These are phyloP conservation scores for Backusella macrospora DNA, from an alignment of 192 early-diverging fungal genomes.

Conservation along the genomic window DNA sequence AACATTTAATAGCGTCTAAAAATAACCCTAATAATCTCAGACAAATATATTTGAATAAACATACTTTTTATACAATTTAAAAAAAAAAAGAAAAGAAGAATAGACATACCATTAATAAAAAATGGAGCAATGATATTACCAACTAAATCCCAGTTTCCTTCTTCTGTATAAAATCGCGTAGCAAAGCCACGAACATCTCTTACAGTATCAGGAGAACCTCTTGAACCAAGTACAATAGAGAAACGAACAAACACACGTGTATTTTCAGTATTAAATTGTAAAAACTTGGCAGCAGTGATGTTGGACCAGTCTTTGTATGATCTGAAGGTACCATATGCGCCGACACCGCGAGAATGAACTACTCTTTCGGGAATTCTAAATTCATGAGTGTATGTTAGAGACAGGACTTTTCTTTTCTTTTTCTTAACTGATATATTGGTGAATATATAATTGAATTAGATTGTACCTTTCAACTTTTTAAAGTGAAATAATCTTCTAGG, in stretches of 20 bases:
- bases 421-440: neutral
- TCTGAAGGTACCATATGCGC: slow-evolving; percentile 49
- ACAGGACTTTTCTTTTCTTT: neutral
- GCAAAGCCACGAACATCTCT: slow-evolving; percentile 43
- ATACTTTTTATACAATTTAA: too few relatives aligned
- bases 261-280: slow-evolving; percentile 28
- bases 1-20: slow-evolving; percentile 44
- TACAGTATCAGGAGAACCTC: slow-evolving; percentile 47
- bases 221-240: slow-evolving; percentile 45
- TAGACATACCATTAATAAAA: slow-evolving; percentile 41
- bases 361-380: slow-evolving; percentile 35
- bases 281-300: slow-evolving; percentile 44
- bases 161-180: slow-evolving; percentile 31
- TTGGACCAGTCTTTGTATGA: slow-evolving; percentile 40
- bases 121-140: slow-evolving; percentile 48
- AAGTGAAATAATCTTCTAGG: neutral
- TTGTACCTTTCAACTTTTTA: neutral
- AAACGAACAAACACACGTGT: slow-evolving; percentile 55
- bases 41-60: neutral
- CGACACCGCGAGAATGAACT: slow-evolving; percentile 49
- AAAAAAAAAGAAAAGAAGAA: neutral
- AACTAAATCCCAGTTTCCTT: slow-evolving; percentile 40
- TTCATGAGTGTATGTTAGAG: neutral
- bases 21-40: neutral
- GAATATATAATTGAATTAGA: too few relatives aligned